Evolutionary conservation across 164 flowering plant genomes (phyloP).

Genomic region (Vitis riparia): DNA sequence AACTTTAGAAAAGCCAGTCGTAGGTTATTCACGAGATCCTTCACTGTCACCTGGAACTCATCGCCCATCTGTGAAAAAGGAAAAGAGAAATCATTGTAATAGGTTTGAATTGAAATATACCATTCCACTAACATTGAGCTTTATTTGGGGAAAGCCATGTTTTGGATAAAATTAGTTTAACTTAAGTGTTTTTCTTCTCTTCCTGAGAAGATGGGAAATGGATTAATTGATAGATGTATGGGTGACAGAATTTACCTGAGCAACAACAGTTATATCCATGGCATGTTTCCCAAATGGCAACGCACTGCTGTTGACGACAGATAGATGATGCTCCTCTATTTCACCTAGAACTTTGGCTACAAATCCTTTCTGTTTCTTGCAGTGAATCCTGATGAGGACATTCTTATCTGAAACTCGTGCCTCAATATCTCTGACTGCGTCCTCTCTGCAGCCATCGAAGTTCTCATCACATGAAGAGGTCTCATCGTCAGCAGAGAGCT

Average conservation of each 20-base stretch:
- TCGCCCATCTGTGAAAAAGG: constrained; percentile 23
- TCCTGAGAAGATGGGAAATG: background rate
- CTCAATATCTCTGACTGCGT: constrained; percentile 36
- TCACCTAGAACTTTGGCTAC: constrained; percentile 24
- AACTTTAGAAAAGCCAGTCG: constrained; percentile 13
- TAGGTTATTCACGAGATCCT: constrained; percentile 20
- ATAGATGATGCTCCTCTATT: constrained; percentile 35
- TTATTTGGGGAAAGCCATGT: background rate
- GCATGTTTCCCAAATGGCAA: constrained; percentile 39
- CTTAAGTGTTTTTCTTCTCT: background rate
- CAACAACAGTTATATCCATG: constrained; percentile 40
- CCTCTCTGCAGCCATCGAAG: constrained; percentile 5
- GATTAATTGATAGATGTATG: background rate
- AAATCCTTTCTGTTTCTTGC: constrained; percentile 36
- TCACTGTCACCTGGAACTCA: constrained; percentile 19
- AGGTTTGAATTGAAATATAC: too few relatives aligned
- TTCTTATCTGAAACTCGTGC: constrained; percentile 31
- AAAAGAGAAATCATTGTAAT: background rate
- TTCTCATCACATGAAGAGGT: constrained; percentile 46
- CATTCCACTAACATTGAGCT: background rate
- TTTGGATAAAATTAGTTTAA: background rate
- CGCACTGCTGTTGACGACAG: constrained; percentile 29
- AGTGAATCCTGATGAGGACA: constrained; percentile 37
- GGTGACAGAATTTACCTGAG: constrained; percentile 27
- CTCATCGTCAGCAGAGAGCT: constrained; percentile 38